Percentiles rank a stretch among this genome's conserved stretches.
Conservation (phyloP, 1,284 basidiomycete species). For the Lentinula novae-zelandiae region DNA sequence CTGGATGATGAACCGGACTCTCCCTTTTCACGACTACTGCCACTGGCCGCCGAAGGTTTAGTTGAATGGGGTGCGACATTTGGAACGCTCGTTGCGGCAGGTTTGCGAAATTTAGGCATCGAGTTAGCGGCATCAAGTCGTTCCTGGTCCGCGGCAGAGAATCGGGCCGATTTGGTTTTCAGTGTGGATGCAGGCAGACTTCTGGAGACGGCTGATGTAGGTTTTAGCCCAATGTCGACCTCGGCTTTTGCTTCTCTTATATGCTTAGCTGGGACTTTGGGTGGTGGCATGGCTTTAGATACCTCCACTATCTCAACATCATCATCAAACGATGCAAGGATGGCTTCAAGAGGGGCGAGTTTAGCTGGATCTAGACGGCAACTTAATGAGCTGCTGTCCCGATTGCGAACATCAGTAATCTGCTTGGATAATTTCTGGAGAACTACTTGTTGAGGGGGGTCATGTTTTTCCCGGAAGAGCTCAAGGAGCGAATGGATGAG, state of each 20-base stretch:
- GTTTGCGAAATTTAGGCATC: conserved; percentile 34
- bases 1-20: conserved; percentile 19
- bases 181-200: conserved; percentile 10
- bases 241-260: conserved; percentile 6
- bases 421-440: conserved; percentile 57
- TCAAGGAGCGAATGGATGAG: conserved; percentile 75
- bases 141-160: conserved; percentile 34
- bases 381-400: conserved; percentile 36
- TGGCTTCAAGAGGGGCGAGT: conserved; percentile 53
- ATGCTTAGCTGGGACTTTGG: conserved; percentile 1
- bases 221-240: neutral
- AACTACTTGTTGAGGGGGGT: conserved; percentile 46
- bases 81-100: conserved; percentile 14
- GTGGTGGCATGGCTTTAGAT: neutral
- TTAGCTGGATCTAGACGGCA: conserved; percentile 56
- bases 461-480: conserved; percentile 56
- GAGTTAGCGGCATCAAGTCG: conserved; percentile 30
- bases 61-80: conserved; percentile 8
- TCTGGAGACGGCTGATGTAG: neutral
- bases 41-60: conserved; percentile 10
- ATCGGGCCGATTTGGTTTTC: conserved; percentile 22
- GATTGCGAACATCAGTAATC: conserved; percentile 52
- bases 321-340: conserved; percentile 49
- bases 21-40: conserved; percentile 25
- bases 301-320: conserved; percentile 29